phyloP scores from a whole-genome alignment of 2,329 filamentous ascomycete genomes.

The Alternaria brassicae region DNA sequence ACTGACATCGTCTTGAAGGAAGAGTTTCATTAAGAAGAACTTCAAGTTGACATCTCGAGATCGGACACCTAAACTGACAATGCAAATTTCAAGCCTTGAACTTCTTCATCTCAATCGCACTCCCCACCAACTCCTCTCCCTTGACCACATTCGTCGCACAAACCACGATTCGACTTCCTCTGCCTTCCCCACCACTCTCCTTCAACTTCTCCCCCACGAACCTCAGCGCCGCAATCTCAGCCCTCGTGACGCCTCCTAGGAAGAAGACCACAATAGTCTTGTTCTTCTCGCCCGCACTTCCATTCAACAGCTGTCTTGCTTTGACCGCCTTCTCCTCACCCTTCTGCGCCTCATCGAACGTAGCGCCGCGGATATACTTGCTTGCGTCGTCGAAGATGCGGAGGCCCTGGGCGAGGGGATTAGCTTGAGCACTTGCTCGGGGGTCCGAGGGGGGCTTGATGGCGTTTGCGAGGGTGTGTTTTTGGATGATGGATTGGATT shows the following conservation, averaged over 20 bases:
- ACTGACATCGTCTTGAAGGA: no score
- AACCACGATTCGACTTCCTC: conserved; percentile 82
- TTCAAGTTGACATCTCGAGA: no score
- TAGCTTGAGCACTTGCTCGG: conserved; percentile 52
- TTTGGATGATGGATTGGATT: conserved; percentile 91
- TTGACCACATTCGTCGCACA: conserved; percentile 91
- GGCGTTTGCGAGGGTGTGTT: conserved; percentile 75
- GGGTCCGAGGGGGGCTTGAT: conserved; percentile 56
- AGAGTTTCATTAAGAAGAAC: no score
- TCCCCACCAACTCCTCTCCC: conserved; percentile 87
- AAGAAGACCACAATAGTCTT: conserved; percentile 98
- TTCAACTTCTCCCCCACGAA: conserved; percentile 79
- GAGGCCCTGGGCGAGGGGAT: conserved; percentile 78
- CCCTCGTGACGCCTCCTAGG: conserved; percentile 94
- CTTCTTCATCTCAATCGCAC: conserved; percentile 73
- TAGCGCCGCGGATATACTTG: conserved; percentile 84
- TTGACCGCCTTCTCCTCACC: conserved; percentile 92
- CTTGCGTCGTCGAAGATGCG: conserved; percentile 91
- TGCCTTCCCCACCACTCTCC: conserved; percentile 71
- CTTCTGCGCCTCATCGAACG: conserved; percentile 90
- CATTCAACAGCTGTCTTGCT: conserved; percentile 81
- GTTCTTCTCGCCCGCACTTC: conserved; percentile 59
- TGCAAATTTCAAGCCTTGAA: conserved; percentile 39
- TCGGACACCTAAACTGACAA: no score
- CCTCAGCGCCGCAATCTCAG: conserved; percentile 90